Evolutionary conservation across 805 yeast species (phyloP).

Genomic region (Ogataea neopini): DNA sequence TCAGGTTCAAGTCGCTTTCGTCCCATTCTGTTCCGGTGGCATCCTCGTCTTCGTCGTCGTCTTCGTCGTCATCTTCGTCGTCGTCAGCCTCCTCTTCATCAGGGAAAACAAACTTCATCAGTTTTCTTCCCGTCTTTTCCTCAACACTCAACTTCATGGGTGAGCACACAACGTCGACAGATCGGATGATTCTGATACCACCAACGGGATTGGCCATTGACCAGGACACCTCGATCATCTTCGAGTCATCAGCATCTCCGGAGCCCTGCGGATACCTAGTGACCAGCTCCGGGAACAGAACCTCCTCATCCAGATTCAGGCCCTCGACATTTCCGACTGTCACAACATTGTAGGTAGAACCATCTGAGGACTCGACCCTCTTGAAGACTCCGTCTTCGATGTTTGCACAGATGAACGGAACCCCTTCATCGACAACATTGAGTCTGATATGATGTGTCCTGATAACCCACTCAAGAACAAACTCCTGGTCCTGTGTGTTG

Average conservation of each 20-base stretch:
- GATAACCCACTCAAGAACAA: conserved; percentile 55
- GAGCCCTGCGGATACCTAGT: conserved; percentile 44
- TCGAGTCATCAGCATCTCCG: conserved; percentile 12
- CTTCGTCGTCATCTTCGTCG: conserved; percentile 8
- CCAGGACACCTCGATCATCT: conserved; percentile 60
- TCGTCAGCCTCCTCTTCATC: conserved; percentile 4
- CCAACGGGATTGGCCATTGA: conserved; percentile 84
- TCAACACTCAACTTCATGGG: conserved; percentile 78
- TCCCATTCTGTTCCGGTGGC: conserved; percentile 6
- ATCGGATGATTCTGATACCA: conserved; percentile 79
- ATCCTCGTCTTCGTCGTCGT: conserved; percentile 15
- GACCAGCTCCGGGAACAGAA: conserved; percentile 70
- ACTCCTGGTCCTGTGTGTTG: conserved; percentile 21
- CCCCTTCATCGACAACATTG: conserved; percentile 61
- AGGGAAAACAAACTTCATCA: conserved; percentile 75
- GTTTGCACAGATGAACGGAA: conserved; percentile 70
- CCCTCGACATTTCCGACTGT: conserved; percentile 66
- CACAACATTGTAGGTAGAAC: conserved; percentile 63
- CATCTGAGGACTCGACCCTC: conserved; percentile 62
- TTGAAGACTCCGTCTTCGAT: conserved; percentile 61
- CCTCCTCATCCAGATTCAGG: conserved; percentile 56
- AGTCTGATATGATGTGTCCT: conserved; percentile 69
- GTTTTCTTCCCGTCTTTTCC: conserved; percentile 60
- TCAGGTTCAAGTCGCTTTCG: conserved; percentile 41
- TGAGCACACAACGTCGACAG: conserved; percentile 56